phyloP scores from a whole-genome alignment of 2,329 filamentous ascomycete species.

The Knufia fluminis region DNA sequence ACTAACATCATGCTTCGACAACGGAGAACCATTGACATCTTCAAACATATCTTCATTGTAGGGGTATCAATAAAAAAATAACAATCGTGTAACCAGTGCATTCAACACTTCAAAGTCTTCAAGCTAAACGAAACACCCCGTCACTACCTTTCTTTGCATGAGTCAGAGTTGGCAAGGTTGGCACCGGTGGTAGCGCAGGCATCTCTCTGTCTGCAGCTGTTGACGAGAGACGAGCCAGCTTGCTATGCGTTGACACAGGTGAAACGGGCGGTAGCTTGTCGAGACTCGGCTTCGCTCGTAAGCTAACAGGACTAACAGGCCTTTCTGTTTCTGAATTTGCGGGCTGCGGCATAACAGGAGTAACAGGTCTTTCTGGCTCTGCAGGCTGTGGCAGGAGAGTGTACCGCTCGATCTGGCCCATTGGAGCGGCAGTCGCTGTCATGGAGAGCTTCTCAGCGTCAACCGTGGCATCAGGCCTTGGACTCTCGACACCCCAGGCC shows the following conservation, averaged over 20 bases:
- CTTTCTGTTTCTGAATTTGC: background rate
- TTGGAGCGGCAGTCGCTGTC: slow-evolving; percentile 6
- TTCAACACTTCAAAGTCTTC: background rate
- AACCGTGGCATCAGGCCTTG: background rate
- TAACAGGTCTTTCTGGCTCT: background rate
- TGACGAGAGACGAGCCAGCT: background rate
- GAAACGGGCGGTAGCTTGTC: slow-evolving; percentile 3
- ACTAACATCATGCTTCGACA: no score
- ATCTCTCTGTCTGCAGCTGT: background rate
- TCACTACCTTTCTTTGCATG: slow-evolving; percentile 9
- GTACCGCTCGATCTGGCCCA: slow-evolving; percentile 7
- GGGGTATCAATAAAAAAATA: background rate
- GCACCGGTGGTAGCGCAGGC: background rate
- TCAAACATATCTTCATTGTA: background rate
- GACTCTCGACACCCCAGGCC: slow-evolving; percentile 8
- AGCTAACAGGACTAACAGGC: slow-evolving; percentile 6
- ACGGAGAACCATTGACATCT: background rate
- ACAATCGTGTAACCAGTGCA: background rate
- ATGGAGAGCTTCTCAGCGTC: slow-evolving; percentile 4
- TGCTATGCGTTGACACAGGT: background rate
- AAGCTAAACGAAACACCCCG: slow-evolving; percentile 5
- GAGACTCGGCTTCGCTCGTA: background rate
- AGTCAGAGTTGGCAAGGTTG: background rate
- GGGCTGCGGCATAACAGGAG: slow-evolving; percentile 1
- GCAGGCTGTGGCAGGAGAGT: background rate